Conservation (phyloP, 176 grass and related monocot genomes). For the Secale cereale region DNA sequence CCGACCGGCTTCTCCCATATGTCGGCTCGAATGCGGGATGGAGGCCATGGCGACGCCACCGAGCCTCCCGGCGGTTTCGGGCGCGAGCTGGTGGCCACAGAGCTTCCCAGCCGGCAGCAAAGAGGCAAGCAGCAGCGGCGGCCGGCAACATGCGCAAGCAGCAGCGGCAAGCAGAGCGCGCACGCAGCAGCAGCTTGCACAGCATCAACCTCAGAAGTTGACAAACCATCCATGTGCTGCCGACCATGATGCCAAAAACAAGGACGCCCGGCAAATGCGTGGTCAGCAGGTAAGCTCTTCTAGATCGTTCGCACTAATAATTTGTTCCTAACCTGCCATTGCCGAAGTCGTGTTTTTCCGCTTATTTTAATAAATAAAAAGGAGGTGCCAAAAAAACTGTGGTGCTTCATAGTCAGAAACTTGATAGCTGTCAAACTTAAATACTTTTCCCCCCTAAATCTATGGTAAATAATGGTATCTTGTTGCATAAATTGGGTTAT, state of each 20-base stretch:
- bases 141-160: no score
- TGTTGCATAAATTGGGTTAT: no score
- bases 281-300: constrained; percentile 69
- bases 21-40: no score
- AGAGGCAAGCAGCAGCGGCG: no score
- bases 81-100: no score
- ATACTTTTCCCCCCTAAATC: neutral
- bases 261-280: constrained; percentile 86
- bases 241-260: constrained; percentile 89
- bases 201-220: constrained; percentile 71
- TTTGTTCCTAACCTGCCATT: neutral
- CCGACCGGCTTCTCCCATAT: no score
- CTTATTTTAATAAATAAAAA: neutral
- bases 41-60: no score
- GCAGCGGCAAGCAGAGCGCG: no score
- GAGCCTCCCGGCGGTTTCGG: no score
- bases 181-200: no score
- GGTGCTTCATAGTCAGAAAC: neutral
- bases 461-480: constrained; percentile 4
- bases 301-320: constrained; percentile 12
- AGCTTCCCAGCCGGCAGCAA: no score
- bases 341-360: neutral
- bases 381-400: no score
- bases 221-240: constrained; percentile 79
- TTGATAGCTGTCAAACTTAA: neutral